Base-by-base conservation (phyloP, 306 rosid species). In the Mucuna pruriens region DNA sequence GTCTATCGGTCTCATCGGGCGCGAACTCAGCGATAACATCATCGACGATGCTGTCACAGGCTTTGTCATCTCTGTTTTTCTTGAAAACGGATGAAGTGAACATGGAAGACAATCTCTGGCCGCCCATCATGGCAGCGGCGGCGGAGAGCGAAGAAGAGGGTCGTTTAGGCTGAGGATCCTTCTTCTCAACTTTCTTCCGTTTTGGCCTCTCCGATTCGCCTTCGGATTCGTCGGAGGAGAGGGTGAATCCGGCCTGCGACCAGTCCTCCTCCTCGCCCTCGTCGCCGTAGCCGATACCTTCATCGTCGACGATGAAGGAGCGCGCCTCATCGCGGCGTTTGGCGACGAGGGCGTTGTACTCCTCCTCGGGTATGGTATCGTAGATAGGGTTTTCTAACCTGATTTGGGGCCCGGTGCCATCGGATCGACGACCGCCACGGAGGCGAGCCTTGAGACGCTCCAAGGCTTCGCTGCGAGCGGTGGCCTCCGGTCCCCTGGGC, bases 261-360 rank as follows among this genome's bases (percentile, higher is more conserved):
- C 99, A 95, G 55, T 95, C 99, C 88, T 93, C 99, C 49, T 95
- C 99, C 88, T 91, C 96, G 15, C 98, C 99, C 76, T 89, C 96
- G 66, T 95, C 99, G 42, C 90, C 85, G 48, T 93, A 91, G 20
- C 99, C 99, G 0, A 93, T 83, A 6, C 98, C 98, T 9, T 95
- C 92, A 42, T 91, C 98, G 72, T 93, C 98, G 7, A 93, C 92
- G 45, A 95, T 92, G 80, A 95, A 95, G 13, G 84, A 83, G 3
- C 82, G 77, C 34, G 83, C 88, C 78, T 95, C 88, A 20, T 95
- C 97, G 0, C 98, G 92, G 65, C 98, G 94, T 75, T 89, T 91
- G 46, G 99, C 97, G 0, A 90, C 97, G 1, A 95, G 85, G 0
- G 96, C 89, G 29, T 88, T 92, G 85, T 95, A 95, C 84, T 95